Conservation (phyloP, 345 rosid genomes). For the Litchi chinensis region DNA sequence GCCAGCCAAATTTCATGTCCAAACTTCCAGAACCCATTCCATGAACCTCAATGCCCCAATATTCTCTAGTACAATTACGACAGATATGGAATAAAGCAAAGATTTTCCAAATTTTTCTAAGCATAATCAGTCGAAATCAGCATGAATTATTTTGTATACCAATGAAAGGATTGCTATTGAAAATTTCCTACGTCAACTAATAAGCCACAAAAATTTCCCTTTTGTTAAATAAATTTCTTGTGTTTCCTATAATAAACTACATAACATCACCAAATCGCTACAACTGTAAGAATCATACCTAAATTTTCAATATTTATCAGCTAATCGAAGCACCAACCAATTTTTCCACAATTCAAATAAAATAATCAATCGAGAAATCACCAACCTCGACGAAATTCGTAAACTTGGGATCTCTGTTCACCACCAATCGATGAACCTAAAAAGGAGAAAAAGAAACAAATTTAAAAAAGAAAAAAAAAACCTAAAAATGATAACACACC, state of each 20-base stretch:
- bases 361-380: conserved; percentile 5
- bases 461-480: not conserved
- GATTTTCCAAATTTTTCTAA: not conserved
- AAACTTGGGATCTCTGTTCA: conserved; percentile 90
- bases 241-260: too few species aligned
- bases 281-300: too few species aligned
- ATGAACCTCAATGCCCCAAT: not conserved
- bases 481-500: not conserved
- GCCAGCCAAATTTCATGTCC: not conserved
- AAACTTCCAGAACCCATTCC: not conserved
- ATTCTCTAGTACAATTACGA: too few species aligned
- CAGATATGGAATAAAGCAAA: not conserved
- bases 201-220: not conserved
- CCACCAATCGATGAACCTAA: conserved; percentile 96
- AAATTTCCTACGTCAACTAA: not conserved
- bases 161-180: not conserved
- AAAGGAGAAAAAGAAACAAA: not conserved
- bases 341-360: not conserved
- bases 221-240: too few species aligned
- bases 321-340: too few species aligned
- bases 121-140: not conserved
- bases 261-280: too few species aligned
- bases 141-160: not conserved
- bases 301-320: too few species aligned
- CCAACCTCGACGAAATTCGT: conserved; percentile 96